Conservation (phyloP, 306 rosid genomes). For the Cucumis cinereus region DNA sequence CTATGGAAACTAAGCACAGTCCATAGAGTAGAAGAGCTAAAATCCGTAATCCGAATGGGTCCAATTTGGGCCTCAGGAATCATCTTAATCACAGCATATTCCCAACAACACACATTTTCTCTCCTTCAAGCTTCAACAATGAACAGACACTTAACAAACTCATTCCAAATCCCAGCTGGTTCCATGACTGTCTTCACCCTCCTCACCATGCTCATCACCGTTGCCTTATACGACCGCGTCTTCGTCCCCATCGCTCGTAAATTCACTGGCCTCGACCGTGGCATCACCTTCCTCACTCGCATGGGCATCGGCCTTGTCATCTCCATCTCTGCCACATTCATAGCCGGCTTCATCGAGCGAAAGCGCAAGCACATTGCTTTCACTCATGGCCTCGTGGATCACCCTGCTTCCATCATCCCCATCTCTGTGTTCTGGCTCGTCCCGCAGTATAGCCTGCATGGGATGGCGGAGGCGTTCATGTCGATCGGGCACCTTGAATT, state of each 20-base stretch:
- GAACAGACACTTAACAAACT: slow-evolving; percentile 46
- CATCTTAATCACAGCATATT: slow-evolving; percentile 78
- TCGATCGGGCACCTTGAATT: slow-evolving; percentile 86
- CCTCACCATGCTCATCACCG: slow-evolving; percentile 57
- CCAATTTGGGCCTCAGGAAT: slow-evolving; percentile 96
- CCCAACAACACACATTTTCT: slow-evolving; percentile 78
- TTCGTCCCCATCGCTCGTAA: slow-evolving; percentile 45
- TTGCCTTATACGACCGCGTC: slow-evolving; percentile 57
- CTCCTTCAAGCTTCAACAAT: slow-evolving; percentile 79
- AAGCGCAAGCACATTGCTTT: slow-evolving; percentile 53
- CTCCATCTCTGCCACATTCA: slow-evolving; percentile 54
- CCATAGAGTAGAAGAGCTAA: slow-evolving; percentile 79
- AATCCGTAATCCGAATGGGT: slow-evolving; percentile 76
- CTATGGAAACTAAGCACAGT: slow-evolving; percentile 73
- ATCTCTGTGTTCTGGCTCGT: slow-evolving; percentile 78
- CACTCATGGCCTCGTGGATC: slow-evolving; percentile 31
- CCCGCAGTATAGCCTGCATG: slow-evolving; percentile 83
- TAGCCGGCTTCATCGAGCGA: slow-evolving; percentile 62
- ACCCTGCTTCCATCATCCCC: slow-evolving; percentile 36
- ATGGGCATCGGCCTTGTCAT: slow-evolving; percentile 85
- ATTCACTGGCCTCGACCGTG: slow-evolving; percentile 74
- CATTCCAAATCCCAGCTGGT: slow-evolving; percentile 83
- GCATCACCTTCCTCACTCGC: slow-evolving; percentile 63
- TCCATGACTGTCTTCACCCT: slow-evolving; percentile 74
- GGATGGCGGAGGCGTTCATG: slow-evolving; percentile 94